phyloP scores from a whole-genome alignment of 2,329 filamentous ascomycete species.

The Fusarium beomiforme region DNA sequence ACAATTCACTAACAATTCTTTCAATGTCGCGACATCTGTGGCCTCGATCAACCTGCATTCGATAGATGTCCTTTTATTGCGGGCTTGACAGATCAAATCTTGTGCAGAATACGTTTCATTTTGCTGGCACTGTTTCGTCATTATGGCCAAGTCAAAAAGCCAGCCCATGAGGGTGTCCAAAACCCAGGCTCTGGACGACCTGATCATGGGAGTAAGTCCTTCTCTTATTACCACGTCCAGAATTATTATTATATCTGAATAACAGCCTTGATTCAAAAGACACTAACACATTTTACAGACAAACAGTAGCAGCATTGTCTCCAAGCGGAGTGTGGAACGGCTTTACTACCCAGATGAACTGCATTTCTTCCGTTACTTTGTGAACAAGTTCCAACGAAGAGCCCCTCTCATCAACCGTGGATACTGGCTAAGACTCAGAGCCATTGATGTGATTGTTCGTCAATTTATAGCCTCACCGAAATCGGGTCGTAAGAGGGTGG shows the following conservation, averaged over 20 bases:
- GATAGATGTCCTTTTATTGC: background rate
- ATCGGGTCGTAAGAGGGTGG: conserved; percentile 69
- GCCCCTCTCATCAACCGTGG: conserved; percentile 92
- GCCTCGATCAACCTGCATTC: background rate
- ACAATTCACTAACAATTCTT: conserved; percentile 35
- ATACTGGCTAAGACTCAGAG: conserved; percentile 86
- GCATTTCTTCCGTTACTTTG: conserved; percentile 89
- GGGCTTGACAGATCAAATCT: too few relatives aligned
- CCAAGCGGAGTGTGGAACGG: conserved; percentile 91
- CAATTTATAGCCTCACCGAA: conserved; percentile 71
- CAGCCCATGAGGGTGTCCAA: conserved; percentile 29
- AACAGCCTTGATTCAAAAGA: background rate
- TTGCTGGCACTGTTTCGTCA: background rate
- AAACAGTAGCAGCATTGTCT: conserved; percentile 91
- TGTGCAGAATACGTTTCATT: background rate
- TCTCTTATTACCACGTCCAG: background rate
- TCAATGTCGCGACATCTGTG: background rate
- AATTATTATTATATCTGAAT: background rate
- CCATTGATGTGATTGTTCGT: conserved; percentile 78
- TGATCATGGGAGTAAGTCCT: conserved; percentile 64
- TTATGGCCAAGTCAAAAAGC: conserved; percentile 30
- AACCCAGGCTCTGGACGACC: conserved; percentile 56
- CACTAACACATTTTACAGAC: conserved; percentile 61
- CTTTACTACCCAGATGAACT: conserved; percentile 81
- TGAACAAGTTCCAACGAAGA: conserved; percentile 82